Base-by-base conservation (phyloP, 78 protist genomes). In the Acrasis kona region DNA sequence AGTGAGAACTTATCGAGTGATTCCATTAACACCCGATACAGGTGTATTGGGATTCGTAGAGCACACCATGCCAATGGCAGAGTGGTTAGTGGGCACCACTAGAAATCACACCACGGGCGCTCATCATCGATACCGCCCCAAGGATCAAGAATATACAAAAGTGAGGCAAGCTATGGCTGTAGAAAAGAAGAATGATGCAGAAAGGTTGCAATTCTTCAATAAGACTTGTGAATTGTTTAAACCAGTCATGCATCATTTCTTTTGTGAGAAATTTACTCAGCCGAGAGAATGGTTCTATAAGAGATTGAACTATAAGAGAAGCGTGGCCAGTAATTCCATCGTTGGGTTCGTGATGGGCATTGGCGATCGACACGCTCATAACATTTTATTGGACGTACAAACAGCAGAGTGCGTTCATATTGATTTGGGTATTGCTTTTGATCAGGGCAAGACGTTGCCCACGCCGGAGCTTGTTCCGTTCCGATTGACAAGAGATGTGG, bases 401-500 rank as follows among this genome's bases (percentile, higher is more conserved):
- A 78, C 83, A 5, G 95, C 87, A 2, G 93, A 93, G 36, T 57
- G 86, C 12, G 76, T 93, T 2, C 91, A 86, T 61, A 90, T 93
- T n/a, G 97, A 93, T 41, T 65, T 93, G 9, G 96, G 96, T 5
- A 68, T 89, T 10, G 92, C 92, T 57, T 92, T 92, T n/a, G 91
- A 83, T 28, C 72, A 71, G 28, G 92, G 91, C 5, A 76, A 69
- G 10, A 0, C 7, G 4, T 58, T 89, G 2, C 88, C 35, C 0
- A 41, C 72, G 40, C 89, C 92, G 10, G 94, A 90, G 79, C 28
- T 0, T 27, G 76, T 90, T 1, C 94, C 94, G 0, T 87, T 87
- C 61, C 77, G 95, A n/a, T 83, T 91, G 29, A 91, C 95, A 61
- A 70, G 95, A 12, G 89, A 89, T 40, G 40, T 91, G 3, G 67